phyloP scores from a whole-genome alignment of 2,329 filamentous ascomycete species.

The Botryosphaeria dothidea region DNA sequence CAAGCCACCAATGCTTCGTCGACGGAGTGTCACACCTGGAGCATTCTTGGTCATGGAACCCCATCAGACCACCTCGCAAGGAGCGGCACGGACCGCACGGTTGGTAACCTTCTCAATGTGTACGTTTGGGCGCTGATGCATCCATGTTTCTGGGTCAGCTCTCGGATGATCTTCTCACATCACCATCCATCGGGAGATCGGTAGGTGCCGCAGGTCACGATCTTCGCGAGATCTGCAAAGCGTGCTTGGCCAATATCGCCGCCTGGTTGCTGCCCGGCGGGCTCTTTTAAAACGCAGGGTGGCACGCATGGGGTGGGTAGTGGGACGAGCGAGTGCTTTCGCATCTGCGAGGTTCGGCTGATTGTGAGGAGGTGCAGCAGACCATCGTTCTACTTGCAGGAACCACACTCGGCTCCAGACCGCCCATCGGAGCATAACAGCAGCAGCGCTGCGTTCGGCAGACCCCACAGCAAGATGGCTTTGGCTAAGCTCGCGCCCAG shows the following conservation, averaged over 20 bases:
- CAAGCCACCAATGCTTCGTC: slow-evolving; percentile 19
- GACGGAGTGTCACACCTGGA: slow-evolving; percentile 15
- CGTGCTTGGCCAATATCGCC: slow-evolving; percentile 8
- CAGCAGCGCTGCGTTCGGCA: slow-evolving; percentile 5
- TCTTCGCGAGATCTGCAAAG: slow-evolving; percentile 16
- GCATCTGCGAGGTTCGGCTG: slow-evolving; percentile 6
- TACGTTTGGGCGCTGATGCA: slow-evolving; percentile 17
- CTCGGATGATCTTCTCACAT: slow-evolving; percentile 13
- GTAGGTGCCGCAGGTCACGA: slow-evolving; percentile 15
- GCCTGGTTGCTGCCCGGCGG: not conserved
- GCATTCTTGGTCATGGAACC: slow-evolving; percentile 13
- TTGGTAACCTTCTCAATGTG: slow-evolving; percentile 17
- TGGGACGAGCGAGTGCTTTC: slow-evolving; percentile 4
- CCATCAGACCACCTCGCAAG: slow-evolving; percentile 19
- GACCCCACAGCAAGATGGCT: slow-evolving; percentile 11
- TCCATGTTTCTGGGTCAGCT: slow-evolving; percentile 19
- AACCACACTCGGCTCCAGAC: not conserved
- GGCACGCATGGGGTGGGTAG: not conserved
- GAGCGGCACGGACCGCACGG: slow-evolving; percentile 11
- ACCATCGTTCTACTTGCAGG: not conserved
- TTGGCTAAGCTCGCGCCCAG: slow-evolving; percentile 18
- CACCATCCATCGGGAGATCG: slow-evolving; percentile 13
- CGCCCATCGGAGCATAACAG: not conserved
- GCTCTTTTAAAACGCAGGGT: not conserved
- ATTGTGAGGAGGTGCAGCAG: slow-evolving; percentile 6